Evolutionary conservation across 2,329 filamentous ascomycete genomes (phyloP), one percentile per base, ranked within the genome.

Genomic region (Colletotrichum paranaense): DNA sequence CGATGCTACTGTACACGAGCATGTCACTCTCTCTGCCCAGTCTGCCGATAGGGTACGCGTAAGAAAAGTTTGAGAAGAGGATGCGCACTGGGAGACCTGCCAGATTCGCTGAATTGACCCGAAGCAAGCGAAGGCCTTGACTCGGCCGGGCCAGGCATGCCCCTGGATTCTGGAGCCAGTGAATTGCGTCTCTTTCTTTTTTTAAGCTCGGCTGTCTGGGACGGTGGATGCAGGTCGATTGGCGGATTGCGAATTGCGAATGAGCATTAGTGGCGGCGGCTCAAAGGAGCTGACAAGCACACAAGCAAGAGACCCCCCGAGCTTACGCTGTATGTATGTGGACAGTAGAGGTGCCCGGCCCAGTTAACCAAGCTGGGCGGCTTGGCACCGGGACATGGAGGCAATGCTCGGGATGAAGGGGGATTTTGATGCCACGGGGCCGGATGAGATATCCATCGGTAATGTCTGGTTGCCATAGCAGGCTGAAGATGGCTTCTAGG

Each of bases 161-260:
- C 70, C 67, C 71, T 64, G 62, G 58, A 22, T 26, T 42, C 46
- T 24, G 46, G 55, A 62, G 67, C 71, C 67, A 57, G 55, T 73
- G 56, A 65, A 19, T 57, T 66, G 30, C 46, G 64, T 64, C 60
- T 57, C 56, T 52, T 53, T 62, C 67, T 57, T 70, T 70, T 69
- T 71, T 62, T 57, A 70, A 73, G 67, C 67, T 73, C 67, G 71
- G 71, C 56, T 73, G 71, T 73, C 71, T 73, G 60, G 42, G 42
- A 49, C 42, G 42, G 42, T 16, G 42, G 67, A 73, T 73, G 67
- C 70, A 73, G 66, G 60, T 70, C 62, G 52, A 53, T 63, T 59
- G 64, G 64, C 66, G 66, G 67, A 68, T 68, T 63, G 65, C 65
- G 59, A 72, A 73, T 42, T 42, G 38, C 38, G 38, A 42, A 42